A percentile compares a stretch with the other conserved stretches of the same genome.
These are phyloP conservation scores for Laetiporus sulphureus DNA, from an alignment of 1,284 basidiomycete genomes.

Conservation along the genomic window DNA sequence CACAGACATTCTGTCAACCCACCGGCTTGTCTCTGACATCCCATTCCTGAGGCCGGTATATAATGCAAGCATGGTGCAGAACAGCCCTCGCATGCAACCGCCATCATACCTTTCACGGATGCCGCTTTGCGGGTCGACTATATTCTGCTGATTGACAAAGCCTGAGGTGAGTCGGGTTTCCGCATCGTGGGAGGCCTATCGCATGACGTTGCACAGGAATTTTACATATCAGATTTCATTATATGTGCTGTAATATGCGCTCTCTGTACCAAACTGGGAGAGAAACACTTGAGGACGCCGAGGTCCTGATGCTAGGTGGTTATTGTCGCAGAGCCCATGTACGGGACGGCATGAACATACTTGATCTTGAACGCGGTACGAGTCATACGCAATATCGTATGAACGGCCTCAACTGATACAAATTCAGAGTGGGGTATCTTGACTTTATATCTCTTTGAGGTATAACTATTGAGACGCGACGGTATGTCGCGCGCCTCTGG, in stretches of 20 bases:
- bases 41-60: no score
- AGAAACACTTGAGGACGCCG: slow-evolving; percentile 64
- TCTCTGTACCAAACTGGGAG: slow-evolving; percentile 61
- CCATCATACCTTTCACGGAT: no score
- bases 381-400: neutral
- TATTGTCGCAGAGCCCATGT: slow-evolving; percentile 68
- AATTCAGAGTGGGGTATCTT: slow-evolving; percentile 64
- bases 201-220: no score
- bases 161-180: no score
- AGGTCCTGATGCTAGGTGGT: slow-evolving; percentile 62
- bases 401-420: no score
- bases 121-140: no score
- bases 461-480: slow-evolving; percentile 20
- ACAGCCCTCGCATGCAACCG: no score
- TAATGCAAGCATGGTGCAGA: no score
- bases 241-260: slow-evolving; percentile 54
- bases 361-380: slow-evolving; percentile 69
- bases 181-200: no score
- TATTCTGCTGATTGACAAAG: slow-evolving; percentile 24
- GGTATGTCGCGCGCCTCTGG: no score
- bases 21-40: no score
- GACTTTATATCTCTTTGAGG: slow-evolving; percentile 63
- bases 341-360: slow-evolving; percentile 56
- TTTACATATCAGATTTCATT: slow-evolving; percentile 55
- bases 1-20: slow-evolving; percentile 10